Evolutionary conservation across 2,329 filamentous ascomycete species (phyloP), one percentile per base, ranked within the genome.

Genomic region (Aplosporella prunicola): DNA sequence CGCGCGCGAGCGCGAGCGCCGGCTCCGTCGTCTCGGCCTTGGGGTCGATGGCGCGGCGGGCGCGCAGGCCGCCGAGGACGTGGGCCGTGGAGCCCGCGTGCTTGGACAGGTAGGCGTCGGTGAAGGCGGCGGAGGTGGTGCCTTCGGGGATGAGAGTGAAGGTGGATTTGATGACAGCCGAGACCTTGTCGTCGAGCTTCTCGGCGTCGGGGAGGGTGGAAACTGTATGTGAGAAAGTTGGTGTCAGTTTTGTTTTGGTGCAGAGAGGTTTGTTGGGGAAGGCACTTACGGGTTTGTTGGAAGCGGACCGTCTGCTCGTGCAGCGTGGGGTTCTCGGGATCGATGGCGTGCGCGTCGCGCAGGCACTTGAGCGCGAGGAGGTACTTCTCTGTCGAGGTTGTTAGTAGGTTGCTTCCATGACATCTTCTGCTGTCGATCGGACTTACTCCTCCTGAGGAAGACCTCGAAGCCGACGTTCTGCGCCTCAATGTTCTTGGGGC

Each of bases 391-490:
- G 51, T 30, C 25, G 61, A 14, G 45, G 45, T 39, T 42, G 42
- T 46, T 13, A 45, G 34, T 17, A 26, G 25, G 29, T 35, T 22
- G 42, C 35, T 44, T 32, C n/a, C n/a, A n/a, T n/a, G n/a, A n/a
- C n/a, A n/a, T n/a, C n/a, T n/a, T n/a, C n/a, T n/a, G n/a, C n/a
- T n/a, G n/a, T n/a, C n/a, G 24, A 23, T 14, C 30, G 40, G 20
- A 66, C 79, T 70, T 75, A 93, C 87, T 78, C 66, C 81, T 74
- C 53, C 87, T 74, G 42, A 93, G 69, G 56, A 85, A 88, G 13
- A 98, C 81, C 63, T 96, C 88, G 51, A 95, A 96, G 5, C 87
- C 91, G 35, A 80, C 76, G 46, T 80, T 72, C 62, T 98, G 91
- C 15, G 76, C 83, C 44, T 91, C 78, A 32, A 93, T 74, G 55